Conservation (phyloP, 2,329 filamentous ascomycete genomes). For the Colletotrichum tanaceti region DNA sequence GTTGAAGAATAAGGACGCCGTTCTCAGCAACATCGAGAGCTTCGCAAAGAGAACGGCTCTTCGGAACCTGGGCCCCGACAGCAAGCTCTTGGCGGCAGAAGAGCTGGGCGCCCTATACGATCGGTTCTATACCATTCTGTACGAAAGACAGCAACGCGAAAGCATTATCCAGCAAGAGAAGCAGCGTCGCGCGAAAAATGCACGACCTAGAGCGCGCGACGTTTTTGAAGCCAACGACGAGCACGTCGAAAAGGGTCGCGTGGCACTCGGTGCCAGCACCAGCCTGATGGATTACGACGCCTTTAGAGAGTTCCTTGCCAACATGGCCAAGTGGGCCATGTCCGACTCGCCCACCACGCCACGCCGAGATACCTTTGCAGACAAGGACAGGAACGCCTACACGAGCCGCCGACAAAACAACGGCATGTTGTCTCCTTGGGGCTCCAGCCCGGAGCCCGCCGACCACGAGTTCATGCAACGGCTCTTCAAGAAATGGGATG, state of each 20-base stretch:
- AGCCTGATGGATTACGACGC: constrained; percentile 98
- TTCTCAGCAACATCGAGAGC: constrained; percentile 94
- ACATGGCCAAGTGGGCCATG: constrained; percentile 91
- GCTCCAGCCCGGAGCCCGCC: constrained; percentile 73
- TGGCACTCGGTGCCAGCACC: constrained; percentile 88
- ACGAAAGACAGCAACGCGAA: constrained; percentile 88
- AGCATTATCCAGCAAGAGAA: constrained; percentile 82
- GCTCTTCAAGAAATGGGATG: constrained; percentile 89
- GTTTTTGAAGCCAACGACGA: constrained; percentile 52
- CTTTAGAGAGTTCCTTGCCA: constrained; percentile 92
- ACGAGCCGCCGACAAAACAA: constrained; percentile 36
- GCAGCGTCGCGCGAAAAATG: constrained; percentile 72
- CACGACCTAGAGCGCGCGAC: constrained; percentile 60
- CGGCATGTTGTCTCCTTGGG: constrained; percentile 62
- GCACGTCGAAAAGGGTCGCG: constrained; percentile 82
- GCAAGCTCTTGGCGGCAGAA: constrained; percentile 86
- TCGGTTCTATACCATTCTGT: constrained; percentile 90
- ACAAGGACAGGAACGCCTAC: constrained; percentile 64
- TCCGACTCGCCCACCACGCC: constrained; percentile 81
- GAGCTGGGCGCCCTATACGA: constrained; percentile 94
- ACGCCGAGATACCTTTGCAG: constrained; percentile 58
- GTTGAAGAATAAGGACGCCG: constrained; percentile 91
- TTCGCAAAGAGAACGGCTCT: constrained; percentile 98
- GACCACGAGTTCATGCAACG: constrained; percentile 95
- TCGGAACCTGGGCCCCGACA: constrained; percentile 93